Conservation (phyloP, 2,329 filamentous ascomycete species). For the Clarireedia hainanense region DNA sequence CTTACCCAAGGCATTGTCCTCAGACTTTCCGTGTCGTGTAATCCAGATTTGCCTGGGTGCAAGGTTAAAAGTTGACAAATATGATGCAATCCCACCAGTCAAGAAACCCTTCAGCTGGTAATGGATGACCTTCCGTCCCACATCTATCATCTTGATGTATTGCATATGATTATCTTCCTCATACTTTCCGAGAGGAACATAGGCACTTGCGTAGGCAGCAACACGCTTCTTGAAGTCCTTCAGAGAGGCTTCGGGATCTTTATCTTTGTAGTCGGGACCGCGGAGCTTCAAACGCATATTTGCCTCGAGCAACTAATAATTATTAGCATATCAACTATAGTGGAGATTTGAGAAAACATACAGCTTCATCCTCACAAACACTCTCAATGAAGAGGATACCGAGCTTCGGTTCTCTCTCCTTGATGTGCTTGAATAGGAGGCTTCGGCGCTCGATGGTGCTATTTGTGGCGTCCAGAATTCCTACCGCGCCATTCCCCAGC, state of each 20-base stretch:
- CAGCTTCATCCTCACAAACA: slow-evolving; percentile 74
- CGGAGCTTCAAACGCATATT: slow-evolving; percentile 97
- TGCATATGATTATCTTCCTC: slow-evolving; percentile 88
- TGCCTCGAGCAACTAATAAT: slow-evolving; percentile 63
- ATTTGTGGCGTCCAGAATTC: slow-evolving; percentile 95
- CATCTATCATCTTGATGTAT: slow-evolving; percentile 94
- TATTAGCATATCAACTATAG: neutral
- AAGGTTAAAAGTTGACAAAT: slow-evolving; percentile 93
- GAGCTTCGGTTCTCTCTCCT: slow-evolving; percentile 73
- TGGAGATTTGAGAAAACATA: slow-evolving; percentile 19
- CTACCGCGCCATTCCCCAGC: slow-evolving; percentile 73
- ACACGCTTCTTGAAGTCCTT: slow-evolving; percentile 91
- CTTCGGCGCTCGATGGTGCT: slow-evolving; percentile 83
- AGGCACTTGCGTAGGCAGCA: slow-evolving; percentile 86
- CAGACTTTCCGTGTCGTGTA: slow-evolving; percentile 85
- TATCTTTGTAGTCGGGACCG: slow-evolving; percentile 90
- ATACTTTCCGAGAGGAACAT: slow-evolving; percentile 81
- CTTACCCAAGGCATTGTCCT: slow-evolving; percentile 79
- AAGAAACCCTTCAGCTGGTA: slow-evolving; percentile 89
- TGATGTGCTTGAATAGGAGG: slow-evolving; percentile 75
- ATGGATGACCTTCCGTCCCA: slow-evolving; percentile 87
- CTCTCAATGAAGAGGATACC: slow-evolving; percentile 95
- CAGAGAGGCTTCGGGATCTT: slow-evolving; percentile 78
- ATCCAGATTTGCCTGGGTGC: slow-evolving; percentile 97
- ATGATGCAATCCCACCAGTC: slow-evolving; percentile 85